Evolutionary conservation across 169 alveolate species (phyloP), one percentile per base, ranked within the genome.

Genomic region (Cryptosporidium felis): DNA sequence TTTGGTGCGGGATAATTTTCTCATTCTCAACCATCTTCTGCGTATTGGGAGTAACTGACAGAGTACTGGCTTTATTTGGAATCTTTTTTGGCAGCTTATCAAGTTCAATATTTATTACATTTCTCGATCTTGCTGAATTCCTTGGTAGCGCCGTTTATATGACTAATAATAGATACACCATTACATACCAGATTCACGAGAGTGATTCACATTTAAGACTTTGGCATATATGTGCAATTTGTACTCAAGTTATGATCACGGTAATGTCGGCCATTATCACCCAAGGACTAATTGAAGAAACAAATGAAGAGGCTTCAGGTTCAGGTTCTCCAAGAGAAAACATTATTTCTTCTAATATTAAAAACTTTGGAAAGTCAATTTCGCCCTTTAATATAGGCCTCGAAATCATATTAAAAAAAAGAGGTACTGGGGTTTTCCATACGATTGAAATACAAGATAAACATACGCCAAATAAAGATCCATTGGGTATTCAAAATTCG

Each of bases 1-100:
- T 66, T 66, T 66, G 82, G 82, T 66, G 82, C 49, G 82, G 63
- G 16, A 44, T 49, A n/a, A 66, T 66, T 4, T 66, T 66, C 32
- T 23, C 82, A 4, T 66, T 66, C 49, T 66, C 82, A 28, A 66
- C 82, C 30, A 51, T 66, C 12, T 66, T 66, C 36, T 66, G 82
- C 30, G 41, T 66, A n/a, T 44, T 66, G n/a, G 82, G 82, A 12
- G 45, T 66, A 0, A 16, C 82, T 5, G 82, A 66, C 41, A 66
- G 47, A 47, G 34, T 66, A 30, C 23, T 66, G 3, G 62, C 63
- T 14, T 10, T 66, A 14, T 45, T 66, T 46, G 82, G 82, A 46
- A 10, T 66, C 9, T 66, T 46, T 66, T 44, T 66, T 26, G 82
- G 82, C 0, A 28, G 62, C 40, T 34, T 66, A 45, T 45, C 82